Conservation (phyloP, 306 rosid genomes). For the Boehmeria nivea region DNA sequence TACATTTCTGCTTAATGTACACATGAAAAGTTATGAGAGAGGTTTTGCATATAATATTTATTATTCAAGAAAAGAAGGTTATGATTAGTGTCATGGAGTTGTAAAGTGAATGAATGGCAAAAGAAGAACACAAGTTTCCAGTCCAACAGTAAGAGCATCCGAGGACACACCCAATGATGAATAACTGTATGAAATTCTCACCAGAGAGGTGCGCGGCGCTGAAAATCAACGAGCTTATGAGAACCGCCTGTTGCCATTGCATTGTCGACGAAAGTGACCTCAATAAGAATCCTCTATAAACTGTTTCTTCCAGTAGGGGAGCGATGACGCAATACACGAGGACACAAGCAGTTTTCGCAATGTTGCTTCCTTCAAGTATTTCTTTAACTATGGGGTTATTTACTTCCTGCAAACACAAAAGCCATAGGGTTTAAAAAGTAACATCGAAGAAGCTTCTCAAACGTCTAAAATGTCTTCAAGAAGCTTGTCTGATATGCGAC, state of each 20-base stretch:
- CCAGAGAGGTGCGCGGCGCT: conserved; percentile 72
- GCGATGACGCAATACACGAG: conserved; percentile 53
- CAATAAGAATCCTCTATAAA: conserved; percentile 75
- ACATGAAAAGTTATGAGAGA: no score
- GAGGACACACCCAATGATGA: conserved; percentile 67
- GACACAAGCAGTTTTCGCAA: conserved; percentile 50
- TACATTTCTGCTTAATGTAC: no score
- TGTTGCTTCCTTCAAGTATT: conserved; percentile 41
- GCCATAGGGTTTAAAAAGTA: conserved; percentile 6
- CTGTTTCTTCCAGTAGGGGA: conserved; percentile 70
- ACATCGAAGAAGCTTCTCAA: neutral
- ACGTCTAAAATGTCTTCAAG: no score
- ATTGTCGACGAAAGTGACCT: conserved; percentile 51
- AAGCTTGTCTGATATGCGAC: no score
- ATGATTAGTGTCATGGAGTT: conserved; percentile 54
- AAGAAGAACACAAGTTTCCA: conserved; percentile 53
- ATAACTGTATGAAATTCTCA: conserved; percentile 57
- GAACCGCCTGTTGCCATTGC: conserved; percentile 70
- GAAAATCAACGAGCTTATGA: conserved; percentile 58
- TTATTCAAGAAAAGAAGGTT: conserved; percentile 35
- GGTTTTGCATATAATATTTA: no score
- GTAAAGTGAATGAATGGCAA: conserved; percentile 68
- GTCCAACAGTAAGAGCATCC: conserved; percentile 79
- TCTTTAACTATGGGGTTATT: conserved; percentile 59
- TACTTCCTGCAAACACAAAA: conserved; percentile 50